phyloP scores from a whole-genome alignment of 2,329 filamentous ascomycete species.

The Lachnellula subtilissima region DNA sequence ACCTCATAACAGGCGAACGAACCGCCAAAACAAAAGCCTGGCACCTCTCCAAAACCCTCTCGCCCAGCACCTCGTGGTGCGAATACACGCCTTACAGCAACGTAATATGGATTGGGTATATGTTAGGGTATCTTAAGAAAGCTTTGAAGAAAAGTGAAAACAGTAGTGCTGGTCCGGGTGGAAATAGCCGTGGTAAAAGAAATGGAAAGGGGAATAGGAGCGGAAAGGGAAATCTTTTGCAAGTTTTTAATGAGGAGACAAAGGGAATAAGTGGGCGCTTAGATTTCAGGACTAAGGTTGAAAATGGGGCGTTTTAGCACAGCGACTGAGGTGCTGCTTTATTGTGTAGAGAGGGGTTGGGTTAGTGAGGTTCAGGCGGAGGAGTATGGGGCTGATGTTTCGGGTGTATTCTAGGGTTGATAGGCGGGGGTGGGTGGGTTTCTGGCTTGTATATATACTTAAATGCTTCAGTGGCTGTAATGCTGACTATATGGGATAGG shows the following conservation, averaged over 20 bases:
- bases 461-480: not conserved
- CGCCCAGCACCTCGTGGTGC: constrained; percentile 40
- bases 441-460: not conserved
- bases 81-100: constrained; percentile 57
- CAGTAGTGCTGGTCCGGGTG: constrained; percentile 5
- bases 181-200: too few relatives aligned
- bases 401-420: not conserved
- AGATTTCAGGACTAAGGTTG: constrained; percentile 32
- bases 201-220: too few relatives aligned
- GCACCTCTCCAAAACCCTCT: constrained; percentile 6
- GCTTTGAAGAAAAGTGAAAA: constrained; percentile 2
- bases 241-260: constrained; percentile 48
- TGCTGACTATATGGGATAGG: not conserved
- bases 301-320: constrained; percentile 21
- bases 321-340: constrained; percentile 21
- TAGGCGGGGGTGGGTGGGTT: not conserved
- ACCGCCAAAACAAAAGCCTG: constrained; percentile 10
- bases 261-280: constrained; percentile 51
- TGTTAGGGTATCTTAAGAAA: constrained; percentile 48
- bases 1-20: constrained; percentile 17
- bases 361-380: constrained; percentile 15
- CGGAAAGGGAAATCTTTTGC: too few relatives aligned
- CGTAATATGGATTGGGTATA: constrained; percentile 59
- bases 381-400: not conserved
- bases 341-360: constrained; percentile 19